phyloP scores from a whole-genome alignment of 805 yeast species.

The Cyberlindnera petersonii region DNA sequence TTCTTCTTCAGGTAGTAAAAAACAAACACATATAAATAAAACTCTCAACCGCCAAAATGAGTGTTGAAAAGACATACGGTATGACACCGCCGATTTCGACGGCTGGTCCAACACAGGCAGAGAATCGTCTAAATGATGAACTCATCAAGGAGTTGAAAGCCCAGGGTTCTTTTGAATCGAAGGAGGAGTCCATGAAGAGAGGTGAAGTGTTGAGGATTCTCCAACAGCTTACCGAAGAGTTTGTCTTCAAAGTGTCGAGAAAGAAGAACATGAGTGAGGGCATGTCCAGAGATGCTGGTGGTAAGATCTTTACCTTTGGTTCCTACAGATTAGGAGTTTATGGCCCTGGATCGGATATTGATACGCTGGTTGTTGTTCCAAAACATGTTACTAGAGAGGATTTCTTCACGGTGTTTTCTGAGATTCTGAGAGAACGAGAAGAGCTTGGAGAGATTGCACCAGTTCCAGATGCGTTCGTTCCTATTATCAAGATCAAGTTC shows the following conservation, averaged over 20 bases:
- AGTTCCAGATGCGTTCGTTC: conserved; percentile 98
- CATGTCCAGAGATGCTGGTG: conserved; percentile 97
- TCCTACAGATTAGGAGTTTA: conserved; percentile 93
- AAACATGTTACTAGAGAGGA: conserved; percentile 90
- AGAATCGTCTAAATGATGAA: conserved; percentile 67
- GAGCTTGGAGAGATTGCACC: conserved; percentile 89
- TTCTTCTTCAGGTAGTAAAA: too few relatives aligned
- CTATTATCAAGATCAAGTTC: conserved; percentile 85
- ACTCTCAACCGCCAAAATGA: too few relatives aligned
- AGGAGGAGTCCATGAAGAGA: conserved; percentile 76
- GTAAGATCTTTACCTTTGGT: conserved; percentile 94
- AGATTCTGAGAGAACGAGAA: conserved; percentile 61
- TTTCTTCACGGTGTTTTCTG: conserved; percentile 78
- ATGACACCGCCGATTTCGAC: conserved; percentile 63
- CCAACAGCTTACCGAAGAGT: conserved; percentile 73
- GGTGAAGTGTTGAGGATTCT: conserved; percentile 66
- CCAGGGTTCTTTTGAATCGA: conserved; percentile 87
- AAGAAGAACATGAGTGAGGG: conserved; percentile 93
- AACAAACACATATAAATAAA: too few relatives aligned
- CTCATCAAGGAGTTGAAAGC: conserved; percentile 74
- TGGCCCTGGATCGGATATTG: conserved; percentile 98
- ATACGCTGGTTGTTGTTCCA: conserved; percentile 94
- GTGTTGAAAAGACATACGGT: conserved; percentile 23
- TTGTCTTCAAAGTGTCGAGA: conserved; percentile 77
- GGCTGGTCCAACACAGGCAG: conserved; percentile 82